Conservation (phyloP, 805 yeast species). For the Candida wancherniae region DNA sequence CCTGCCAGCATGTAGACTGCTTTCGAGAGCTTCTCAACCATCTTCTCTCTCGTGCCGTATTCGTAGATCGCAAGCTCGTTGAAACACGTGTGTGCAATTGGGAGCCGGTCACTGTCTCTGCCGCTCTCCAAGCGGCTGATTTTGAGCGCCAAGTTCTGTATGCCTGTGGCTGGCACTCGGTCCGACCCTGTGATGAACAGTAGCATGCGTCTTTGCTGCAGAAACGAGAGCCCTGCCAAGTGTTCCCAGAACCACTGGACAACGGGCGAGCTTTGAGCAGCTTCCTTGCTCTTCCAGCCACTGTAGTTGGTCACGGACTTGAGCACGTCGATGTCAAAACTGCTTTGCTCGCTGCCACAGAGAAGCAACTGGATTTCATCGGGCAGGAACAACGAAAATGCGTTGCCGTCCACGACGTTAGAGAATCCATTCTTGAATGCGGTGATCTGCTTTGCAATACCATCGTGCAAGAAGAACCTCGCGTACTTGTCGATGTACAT, state of each 20-base stretch:
- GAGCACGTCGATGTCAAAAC: constrained; percentile 61
- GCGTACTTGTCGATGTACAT: constrained; percentile 62
- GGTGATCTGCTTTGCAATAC: constrained; percentile 48
- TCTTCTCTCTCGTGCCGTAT: constrained; percentile 51
- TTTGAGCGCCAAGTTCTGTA: constrained; percentile 67
- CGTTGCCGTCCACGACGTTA: constrained; percentile 74
- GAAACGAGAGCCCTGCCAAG: constrained; percentile 41
- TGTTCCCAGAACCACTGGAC: constrained; percentile 88
- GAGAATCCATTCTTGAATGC: constrained; percentile 69
- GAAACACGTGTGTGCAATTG: constrained; percentile 91
- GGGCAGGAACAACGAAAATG: constrained; percentile 72
- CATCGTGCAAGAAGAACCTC: constrained; percentile 52
- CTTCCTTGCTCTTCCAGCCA: constrained; percentile 49
- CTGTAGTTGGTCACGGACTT: constrained; percentile 68
- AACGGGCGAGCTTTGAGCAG: constrained; percentile 34
- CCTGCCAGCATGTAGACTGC: constrained; percentile 83
- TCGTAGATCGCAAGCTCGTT: constrained; percentile 79
- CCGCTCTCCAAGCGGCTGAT: constrained; percentile 45
- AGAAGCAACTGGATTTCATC: constrained; percentile 75
- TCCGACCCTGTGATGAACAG: constrained; percentile 87
- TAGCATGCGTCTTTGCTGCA: constrained; percentile 58
- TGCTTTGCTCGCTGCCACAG: constrained; percentile 68
- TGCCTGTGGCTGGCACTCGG: constrained; percentile 88
- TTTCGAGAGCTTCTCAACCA: constrained; percentile 52
- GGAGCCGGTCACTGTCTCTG: constrained; percentile 48